Evolutionary conservation across 331 rosid genomes (phyloP), one percentile per base, ranked within the genome.

Genomic region (Malus hybrid): DNA sequence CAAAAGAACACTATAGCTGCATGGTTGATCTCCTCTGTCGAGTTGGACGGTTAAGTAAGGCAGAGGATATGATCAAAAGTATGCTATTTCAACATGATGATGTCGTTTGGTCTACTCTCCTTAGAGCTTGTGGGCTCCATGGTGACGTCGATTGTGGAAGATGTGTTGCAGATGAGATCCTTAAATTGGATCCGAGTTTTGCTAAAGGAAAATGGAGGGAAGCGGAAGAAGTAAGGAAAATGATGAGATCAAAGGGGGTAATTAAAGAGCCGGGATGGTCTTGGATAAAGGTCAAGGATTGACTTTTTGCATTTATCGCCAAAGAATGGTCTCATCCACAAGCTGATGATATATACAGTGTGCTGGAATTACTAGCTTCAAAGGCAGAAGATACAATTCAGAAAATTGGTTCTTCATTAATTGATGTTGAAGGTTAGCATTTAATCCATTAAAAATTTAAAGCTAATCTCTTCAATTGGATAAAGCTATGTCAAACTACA

Each of bases 191-290:
- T 82, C 89, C 90, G 29, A 81, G 81, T 72, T 85, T 87, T 79
- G 81, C 89, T 70, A 80, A 76, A 73, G 97, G 96, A 72, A 88
- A 83, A 74, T 88, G 90, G 90, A 78, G 78, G 77, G 92, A 92
- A 87, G 87, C 88, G 27, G 89, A 90, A 55, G 74, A 81, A 65
- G 20, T 85, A 72, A 88, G 93, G 76, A 84, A 65, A 86, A 68
- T 66, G 61, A 86, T 92, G 97, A 90, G 81, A 77, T 85, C 86
- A 31, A 90, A 88, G 73, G 91, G 92, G 8, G 80, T 90, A 77
- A 76, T 84, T 61, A 90, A 92, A 79, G 97, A 92, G 82, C 89
- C 86, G 14, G 92, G 93, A 72, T 88, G 97, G 97, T 92, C 96
- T 33, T 87, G 87, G 88, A 74, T 88, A 60, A 83, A 90, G 75